These are phyloP conservation scores for Colletotrichum sp. DNA, from an alignment of 2,329 filamentous ascomycete genomes.

Conservation along the genomic window DNA sequence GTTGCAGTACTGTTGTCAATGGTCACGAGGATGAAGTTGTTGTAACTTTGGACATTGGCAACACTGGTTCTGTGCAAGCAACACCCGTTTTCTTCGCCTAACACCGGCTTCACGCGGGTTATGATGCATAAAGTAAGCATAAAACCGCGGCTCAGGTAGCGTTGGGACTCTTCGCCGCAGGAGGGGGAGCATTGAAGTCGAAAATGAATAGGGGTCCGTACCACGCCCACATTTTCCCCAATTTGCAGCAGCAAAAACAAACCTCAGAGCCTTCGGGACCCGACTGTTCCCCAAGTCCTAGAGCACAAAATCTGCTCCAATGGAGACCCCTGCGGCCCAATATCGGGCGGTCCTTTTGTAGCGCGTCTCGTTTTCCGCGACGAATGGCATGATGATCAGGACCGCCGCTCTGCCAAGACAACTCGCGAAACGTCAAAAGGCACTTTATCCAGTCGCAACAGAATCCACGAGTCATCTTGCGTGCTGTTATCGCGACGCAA, in stretches of 20 bases:
- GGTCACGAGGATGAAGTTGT: background rate
- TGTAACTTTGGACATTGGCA: background rate
- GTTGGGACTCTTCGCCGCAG: background rate
- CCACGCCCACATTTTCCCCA: background rate
- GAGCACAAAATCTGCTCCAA: background rate
- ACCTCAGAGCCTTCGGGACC: background rate
- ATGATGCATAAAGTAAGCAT: background rate
- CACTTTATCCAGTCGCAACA: background rate
- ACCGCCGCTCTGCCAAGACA: background rate
- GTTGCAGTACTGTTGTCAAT: background rate
- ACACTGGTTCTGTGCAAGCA: background rate
- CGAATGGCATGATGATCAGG: slow-evolving; percentile 9
- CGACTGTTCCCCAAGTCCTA: background rate
- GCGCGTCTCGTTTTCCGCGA: slow-evolving; percentile 1
- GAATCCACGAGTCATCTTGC: background rate
- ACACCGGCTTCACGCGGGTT: background rate
- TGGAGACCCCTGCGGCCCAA: background rate
- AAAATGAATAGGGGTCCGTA: background rate
- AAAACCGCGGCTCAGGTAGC: background rate
- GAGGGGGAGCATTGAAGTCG: background rate
- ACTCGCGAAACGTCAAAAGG: background rate
- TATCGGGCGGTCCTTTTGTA: slow-evolving; percentile 7
- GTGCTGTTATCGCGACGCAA: background rate
- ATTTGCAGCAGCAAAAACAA: background rate
- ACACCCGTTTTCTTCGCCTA: background rate